These are phyloP conservation scores for Lepidium sativum DNA, from an alignment of 345 rosid genomes.

Conservation along the genomic window DNA sequence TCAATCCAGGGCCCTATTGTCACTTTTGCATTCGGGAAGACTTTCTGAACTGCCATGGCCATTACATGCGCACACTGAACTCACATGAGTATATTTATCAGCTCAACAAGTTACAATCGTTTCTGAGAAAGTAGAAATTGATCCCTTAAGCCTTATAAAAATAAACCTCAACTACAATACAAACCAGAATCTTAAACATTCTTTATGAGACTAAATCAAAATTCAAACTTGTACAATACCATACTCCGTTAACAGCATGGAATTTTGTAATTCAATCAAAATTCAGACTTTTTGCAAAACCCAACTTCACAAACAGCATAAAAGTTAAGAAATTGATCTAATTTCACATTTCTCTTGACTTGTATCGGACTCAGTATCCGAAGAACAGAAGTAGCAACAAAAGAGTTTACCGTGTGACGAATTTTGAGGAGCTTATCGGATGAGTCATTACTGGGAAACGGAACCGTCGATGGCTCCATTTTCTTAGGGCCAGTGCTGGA, in stretches of 20 bases:
- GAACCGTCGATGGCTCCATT: slow-evolving; percentile 28
- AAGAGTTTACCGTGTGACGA: slow-evolving; percentile 65
- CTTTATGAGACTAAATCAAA: background rate
- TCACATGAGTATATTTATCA: slow-evolving; percentile 6
- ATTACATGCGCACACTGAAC: slow-evolving; percentile 93
- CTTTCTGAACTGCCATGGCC: slow-evolving; percentile 99
- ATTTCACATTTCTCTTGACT: background rate
- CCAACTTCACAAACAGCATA: background rate
- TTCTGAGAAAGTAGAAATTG: background rate
- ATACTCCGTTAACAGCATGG: background rate
- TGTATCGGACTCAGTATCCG: background rate
- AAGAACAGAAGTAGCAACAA: slow-evolving; percentile 4
- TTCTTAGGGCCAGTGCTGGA: slow-evolving; percentile 24
- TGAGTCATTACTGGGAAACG: slow-evolving; percentile 77
- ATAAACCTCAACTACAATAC: background rate
- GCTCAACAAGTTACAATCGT: background rate
- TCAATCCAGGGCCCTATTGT: slow-evolving; percentile 98
- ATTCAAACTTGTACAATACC: background rate
- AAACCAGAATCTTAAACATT: background rate
- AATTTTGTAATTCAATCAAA: background rate
- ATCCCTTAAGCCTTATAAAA: background rate
- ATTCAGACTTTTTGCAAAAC: background rate
- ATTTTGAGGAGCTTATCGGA: slow-evolving; percentile 64
- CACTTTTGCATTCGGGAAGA: slow-evolving; percentile 85
- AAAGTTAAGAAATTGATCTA: background rate